Base-by-base conservation (phyloP, 352 stramenopile genomes). In the Pythium aristosporum region DNA sequence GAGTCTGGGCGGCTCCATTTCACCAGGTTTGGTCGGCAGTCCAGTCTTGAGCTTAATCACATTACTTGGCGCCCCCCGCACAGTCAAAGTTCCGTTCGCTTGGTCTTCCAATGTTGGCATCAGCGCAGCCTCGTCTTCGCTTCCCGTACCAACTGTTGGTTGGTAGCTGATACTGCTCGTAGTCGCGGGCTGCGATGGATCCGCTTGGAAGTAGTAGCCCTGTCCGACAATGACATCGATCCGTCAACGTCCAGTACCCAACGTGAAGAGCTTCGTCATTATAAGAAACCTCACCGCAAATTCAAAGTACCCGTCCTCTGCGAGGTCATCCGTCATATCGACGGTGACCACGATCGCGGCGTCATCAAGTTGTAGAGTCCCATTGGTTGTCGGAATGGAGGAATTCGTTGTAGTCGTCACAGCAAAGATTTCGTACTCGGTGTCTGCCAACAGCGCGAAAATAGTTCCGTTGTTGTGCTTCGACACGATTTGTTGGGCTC, bases 121-220 rank as follows among this genome's bases (percentile, higher is more conserved):
- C 39, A 53, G 1, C 11, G 64, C 52, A n/a, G 52, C 23, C 8
- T 28, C 18, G 2, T 54, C 57, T 50, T 47, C 56, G 54, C 11
- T 21, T 2, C 42, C 20, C 8, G 15, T 18, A 28, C 39, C 39
- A 34, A 59, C 39, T 39, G 7, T 30, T 23, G 64, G n/a, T 18
- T 63, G 21, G 59, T 56, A 57, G 58, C 60, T 21, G 43, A 61
- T 59, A 18, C n/a, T n/a, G 25, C 23, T 5, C 21, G 12, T 48
- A 8, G 28, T 25, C 16, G 42, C 18, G 16, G 10, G 13, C 44
- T 69, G 23, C 11, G 34, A 21, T 28, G 30, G 13, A 37, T 89
- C 71, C 5, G 82, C 56, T 70, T 80, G 65, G 30, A 90, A 90
- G 1, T 87, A 57, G 49, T 81, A 87, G 20, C 28, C 68, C 80